Conservation (phyloP, 1,139 yeast genomes). For the Nematodospora anomalae region DNA sequence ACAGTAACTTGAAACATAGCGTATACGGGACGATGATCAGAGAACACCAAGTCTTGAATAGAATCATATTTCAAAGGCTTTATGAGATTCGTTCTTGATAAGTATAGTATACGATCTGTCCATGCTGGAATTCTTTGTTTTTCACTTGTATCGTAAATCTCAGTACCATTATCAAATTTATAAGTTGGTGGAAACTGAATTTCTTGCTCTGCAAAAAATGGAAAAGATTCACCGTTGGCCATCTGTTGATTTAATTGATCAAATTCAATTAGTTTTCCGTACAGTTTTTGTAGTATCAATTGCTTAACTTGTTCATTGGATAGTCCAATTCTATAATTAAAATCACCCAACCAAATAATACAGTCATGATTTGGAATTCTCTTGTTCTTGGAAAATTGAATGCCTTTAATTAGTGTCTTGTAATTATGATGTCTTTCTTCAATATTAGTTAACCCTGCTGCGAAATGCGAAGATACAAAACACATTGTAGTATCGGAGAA, state of each 20-base stretch:
- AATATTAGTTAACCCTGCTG: conserved; percentile 81
- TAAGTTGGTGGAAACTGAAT: conserved; percentile 86
- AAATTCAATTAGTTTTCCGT: conserved; percentile 54
- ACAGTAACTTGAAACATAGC: conserved; percentile 72
- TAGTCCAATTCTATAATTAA: conserved; percentile 78
- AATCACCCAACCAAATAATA: conserved; percentile 91
- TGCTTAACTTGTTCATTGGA: conserved; percentile 68
- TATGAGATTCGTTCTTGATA: conserved; percentile 52
- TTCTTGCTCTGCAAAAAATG: conserved; percentile 72
- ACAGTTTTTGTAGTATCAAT: conserved; percentile 50
- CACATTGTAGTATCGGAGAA: conserved; percentile 75
- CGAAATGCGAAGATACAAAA: conserved; percentile 81
- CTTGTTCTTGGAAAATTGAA: conserved; percentile 50
- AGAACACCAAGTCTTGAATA: conserved; percentile 62
- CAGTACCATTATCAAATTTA: conserved; percentile 84
- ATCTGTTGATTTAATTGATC: conserved; percentile 82
- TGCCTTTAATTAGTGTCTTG: conserved; percentile 61
- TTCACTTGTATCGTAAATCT: conserved; percentile 78
- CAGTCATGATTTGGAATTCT: conserved; percentile 72
- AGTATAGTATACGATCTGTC: conserved; percentile 76
- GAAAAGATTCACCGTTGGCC: conserved; percentile 63
- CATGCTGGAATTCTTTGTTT: conserved; percentile 95
- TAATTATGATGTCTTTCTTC: conserved; percentile 86
- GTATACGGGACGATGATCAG: conserved; percentile 93
- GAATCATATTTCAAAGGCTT: conserved; percentile 67